Evolutionary conservation across 2,329 filamentous ascomycete genomes (phyloP).

Genomic region (Diaporthe eres): DNA sequence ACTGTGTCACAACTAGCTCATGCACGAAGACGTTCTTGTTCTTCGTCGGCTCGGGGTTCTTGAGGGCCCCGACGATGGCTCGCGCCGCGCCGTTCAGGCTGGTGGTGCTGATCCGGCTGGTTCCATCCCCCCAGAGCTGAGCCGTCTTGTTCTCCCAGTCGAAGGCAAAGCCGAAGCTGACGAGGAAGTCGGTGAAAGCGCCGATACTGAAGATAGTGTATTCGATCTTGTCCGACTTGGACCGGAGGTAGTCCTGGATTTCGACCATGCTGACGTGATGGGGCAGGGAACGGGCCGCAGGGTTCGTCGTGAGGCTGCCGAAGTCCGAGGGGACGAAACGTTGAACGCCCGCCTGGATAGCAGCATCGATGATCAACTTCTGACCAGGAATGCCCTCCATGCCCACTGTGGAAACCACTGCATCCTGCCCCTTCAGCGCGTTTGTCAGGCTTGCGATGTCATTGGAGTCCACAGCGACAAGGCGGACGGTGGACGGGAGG

Average conservation of each 20-base stretch:
- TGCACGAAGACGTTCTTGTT: neutral
- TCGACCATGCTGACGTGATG: conserved; percentile 6
- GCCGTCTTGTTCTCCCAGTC: conserved; percentile 24
- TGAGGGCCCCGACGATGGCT: neutral
- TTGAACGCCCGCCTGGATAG: conserved; percentile 18
- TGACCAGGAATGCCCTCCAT: neutral
- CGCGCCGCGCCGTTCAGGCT: neutral
- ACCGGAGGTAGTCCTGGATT: conserved; percentile 1
- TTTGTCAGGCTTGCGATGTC: neutral
- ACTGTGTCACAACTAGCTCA: neutral
- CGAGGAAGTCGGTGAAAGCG: neutral
- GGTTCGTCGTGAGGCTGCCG: conserved; percentile 18
- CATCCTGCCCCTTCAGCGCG: conserved; percentile 28
- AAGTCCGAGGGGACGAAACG: conserved; percentile 35
- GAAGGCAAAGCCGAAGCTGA: neutral
- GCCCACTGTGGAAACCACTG: conserved; percentile 14
- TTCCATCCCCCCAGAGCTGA: conserved; percentile 18
- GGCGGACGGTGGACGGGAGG: neutral
- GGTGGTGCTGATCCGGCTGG: neutral
- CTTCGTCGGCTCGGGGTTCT: conserved; percentile 4
- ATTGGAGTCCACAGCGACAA: neutral
- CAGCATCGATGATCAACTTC: conserved; percentile 30
- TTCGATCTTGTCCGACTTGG: neutral
- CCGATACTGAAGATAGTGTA: conserved; percentile 22
- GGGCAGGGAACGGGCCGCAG: conserved; percentile 4